Conservation (phyloP, 768 basidiomycete genomes). For the Terana coerulea region DNA sequence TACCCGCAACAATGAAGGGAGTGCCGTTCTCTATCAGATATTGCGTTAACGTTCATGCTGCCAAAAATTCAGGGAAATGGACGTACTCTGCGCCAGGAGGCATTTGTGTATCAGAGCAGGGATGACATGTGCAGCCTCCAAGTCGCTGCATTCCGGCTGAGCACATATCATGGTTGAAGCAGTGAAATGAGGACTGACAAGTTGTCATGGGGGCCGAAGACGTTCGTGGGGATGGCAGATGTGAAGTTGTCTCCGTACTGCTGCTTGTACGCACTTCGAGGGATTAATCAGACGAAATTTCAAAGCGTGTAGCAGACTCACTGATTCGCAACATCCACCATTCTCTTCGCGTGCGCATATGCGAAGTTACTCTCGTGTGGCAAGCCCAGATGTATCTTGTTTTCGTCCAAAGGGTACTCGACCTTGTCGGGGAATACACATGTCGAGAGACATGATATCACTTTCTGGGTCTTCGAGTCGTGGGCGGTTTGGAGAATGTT, state of each 20-base stretch:
- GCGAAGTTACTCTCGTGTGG: constrained; percentile 96
- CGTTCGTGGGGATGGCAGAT: constrained; percentile 94
- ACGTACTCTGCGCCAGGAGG: constrained; percentile 81
- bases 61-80: constrained; percentile 8
- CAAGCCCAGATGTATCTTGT: constrained; percentile 87
- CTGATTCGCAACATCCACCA: constrained; percentile 97
- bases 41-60: background rate
- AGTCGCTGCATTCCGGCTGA: constrained; percentile 55
- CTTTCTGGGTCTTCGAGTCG: constrained; percentile 61
- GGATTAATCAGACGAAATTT: background rate
- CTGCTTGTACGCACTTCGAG: constrained; percentile 87
- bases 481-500: constrained; percentile 81
- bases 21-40: constrained; percentile 62
- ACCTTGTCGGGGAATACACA: constrained; percentile 98
- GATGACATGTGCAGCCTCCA: constrained; percentile 91
- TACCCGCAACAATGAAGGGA: constrained; percentile 84
- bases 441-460: constrained; percentile 94
- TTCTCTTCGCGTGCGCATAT: constrained; percentile 92
- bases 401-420: constrained; percentile 88
- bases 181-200: constrained; percentile 46
- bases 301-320: constrained; percentile 32
- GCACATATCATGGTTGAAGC: constrained; percentile 8
- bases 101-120: constrained; percentile 93
- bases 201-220: constrained; percentile 96
- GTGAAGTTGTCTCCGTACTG: constrained; percentile 95